Evolutionary conservation across 2,329 filamentous ascomycete species (phyloP).

Genomic region (Cladosporium colombiae): DNA sequence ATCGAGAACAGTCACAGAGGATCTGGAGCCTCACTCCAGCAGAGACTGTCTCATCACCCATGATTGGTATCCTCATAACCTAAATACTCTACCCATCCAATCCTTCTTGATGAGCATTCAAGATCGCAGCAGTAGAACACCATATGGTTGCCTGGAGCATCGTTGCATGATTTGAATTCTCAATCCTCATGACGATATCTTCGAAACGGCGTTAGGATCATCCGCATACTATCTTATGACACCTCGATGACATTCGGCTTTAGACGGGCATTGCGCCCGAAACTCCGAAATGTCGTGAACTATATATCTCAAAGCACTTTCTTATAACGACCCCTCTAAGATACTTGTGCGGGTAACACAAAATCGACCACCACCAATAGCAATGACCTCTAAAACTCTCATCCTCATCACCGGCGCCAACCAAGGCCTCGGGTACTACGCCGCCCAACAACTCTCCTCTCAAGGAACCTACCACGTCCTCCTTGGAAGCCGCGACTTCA

Average conservation of each 20-base stretch:
- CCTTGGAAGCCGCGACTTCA: constrained; percentile 40
- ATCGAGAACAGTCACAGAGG: neutral
- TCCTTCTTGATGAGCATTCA: neutral
- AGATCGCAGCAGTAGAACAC: neutral
- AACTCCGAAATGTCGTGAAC: neutral
- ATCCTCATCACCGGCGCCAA: constrained; percentile 47
- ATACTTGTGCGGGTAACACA: neutral
- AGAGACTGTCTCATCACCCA: neutral
- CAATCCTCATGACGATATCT: neutral
- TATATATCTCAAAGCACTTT: neutral
- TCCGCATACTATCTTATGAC: neutral
- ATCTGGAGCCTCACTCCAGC: neutral
- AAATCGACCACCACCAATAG: neutral
- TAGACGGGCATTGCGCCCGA: constrained; percentile 2
- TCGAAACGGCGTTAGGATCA: neutral
- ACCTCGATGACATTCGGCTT: neutral
- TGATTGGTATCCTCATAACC: neutral
- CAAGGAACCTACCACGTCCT: constrained; percentile 40
- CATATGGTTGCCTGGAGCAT: neutral
- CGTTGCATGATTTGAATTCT: neutral
- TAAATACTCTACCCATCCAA: neutral
- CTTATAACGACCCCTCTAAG: neutral
- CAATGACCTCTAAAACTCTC: constrained; percentile 26
- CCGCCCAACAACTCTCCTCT: constrained; percentile 42
- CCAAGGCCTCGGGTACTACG: constrained; percentile 47